Evolutionary conservation across 176 grass and related monocot genomes (phyloP), one percentile per base, ranked within the genome.

Genomic region (Bothriochloa decipiens): DNA sequence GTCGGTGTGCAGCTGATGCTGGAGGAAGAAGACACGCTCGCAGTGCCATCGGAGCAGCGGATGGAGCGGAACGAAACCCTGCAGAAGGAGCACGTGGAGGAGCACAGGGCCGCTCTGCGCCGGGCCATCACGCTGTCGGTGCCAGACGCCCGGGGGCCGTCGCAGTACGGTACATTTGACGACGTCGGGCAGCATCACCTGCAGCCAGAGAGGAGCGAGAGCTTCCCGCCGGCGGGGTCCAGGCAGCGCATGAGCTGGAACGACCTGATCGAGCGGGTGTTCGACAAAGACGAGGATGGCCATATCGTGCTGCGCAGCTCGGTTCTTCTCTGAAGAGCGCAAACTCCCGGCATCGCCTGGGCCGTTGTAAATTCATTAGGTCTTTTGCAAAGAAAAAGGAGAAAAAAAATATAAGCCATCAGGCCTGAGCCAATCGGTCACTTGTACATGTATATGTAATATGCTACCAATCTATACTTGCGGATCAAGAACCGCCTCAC

Each of bases 31-130:
- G 67, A 70, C 3, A 79, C 72, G 8, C 88, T 84, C 87, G 86
- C 66, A 8, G 90, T 93, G 16, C 96, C 96, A 5, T 73, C 87
- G 3, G 81, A 95, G 77, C 96, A 98, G 77, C 86, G 43, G 75
- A 98, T 98, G 96, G 89, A 98, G 86, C 86, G 93, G 70, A 88
- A 98, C 71, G 91, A 95, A 85, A 93, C 81, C 3, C 82, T 98
- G 33, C 87, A 78, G 61, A 88, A 45, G 73, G 96, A 95, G 42
- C 92, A 92, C 12, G 68, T 75, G 5, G 89, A 98, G 82, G 91
- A 95, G 89, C 92, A 98, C 83, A 95, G 85, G 83, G 96, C 89
- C 8, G 96, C 96, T 26, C 50, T 95, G 4, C 85, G 74, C 52
- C 87, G 93, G 70, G 93, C 96, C 0, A 77, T 93, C 42, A 95